Conservation (phyloP, 805 yeast species). For the Starmerella apis region DNA sequence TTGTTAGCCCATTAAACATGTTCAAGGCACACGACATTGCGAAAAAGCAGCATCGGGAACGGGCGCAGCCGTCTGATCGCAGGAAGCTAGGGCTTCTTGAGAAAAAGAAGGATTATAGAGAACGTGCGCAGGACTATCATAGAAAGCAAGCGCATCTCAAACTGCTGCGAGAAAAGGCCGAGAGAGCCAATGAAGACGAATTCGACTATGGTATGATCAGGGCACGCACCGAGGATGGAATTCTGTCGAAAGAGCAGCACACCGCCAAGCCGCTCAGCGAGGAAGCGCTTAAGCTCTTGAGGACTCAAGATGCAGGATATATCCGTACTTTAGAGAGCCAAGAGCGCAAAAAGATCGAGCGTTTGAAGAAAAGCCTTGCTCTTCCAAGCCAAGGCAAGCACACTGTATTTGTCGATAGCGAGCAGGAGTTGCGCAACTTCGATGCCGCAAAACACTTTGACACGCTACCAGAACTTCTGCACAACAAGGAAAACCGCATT, state of each 20-base stretch:
- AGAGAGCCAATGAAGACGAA: slow-evolving; percentile 81
- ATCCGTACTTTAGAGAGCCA: slow-evolving; percentile 63
- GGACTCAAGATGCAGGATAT: slow-evolving; percentile 85
- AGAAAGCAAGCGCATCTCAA: slow-evolving; percentile 51
- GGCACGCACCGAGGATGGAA: slow-evolving; percentile 60
- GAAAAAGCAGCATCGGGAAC: slow-evolving; percentile 91
- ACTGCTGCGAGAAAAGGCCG: slow-evolving; percentile 61
- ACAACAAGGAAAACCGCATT: slow-evolving; percentile 62
- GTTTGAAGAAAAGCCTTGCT: slow-evolving; percentile 35
- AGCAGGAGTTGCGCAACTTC: slow-evolving; percentile 46
- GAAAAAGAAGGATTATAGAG: slow-evolving; percentile 77
- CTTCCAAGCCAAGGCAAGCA: slow-evolving; percentile 55
- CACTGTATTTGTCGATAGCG: slow-evolving; percentile 70
- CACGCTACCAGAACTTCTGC: slow-evolving; percentile 55
- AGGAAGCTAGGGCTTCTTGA: slow-evolving; percentile 74
- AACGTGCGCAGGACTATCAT: slow-evolving; percentile 56
- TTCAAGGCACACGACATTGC: slow-evolving; percentile 61
- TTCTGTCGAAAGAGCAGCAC: slow-evolving; percentile 47
- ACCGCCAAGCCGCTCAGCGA: slow-evolving; percentile 39
- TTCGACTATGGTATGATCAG: slow-evolving; percentile 88
- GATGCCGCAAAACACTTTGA: slow-evolving; percentile 56
- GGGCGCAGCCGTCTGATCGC: slow-evolving; percentile 74
- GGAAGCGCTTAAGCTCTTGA: slow-evolving; percentile 72
- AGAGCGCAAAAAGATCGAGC: slow-evolving; percentile 56
- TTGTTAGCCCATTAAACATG: slow-evolving; percentile 14